Evolutionary conservation across 169 alveolate genomes (phyloP), one percentile per base, ranked within the genome.

Genomic region (Babesia ovata): DNA sequence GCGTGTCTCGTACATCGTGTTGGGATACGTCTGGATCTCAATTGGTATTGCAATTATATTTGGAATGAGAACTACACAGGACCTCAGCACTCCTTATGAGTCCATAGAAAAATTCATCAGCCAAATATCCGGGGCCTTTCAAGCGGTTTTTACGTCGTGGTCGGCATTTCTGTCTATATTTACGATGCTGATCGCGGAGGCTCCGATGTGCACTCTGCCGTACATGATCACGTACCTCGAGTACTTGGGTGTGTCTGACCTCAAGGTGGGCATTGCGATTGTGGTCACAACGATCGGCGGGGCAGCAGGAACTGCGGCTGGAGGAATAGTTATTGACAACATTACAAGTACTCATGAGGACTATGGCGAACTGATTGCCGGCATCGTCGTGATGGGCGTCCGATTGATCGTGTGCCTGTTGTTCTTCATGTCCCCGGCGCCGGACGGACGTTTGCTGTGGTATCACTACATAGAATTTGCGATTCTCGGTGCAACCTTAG

Each of bases 211-310:
- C 58, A 94, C 96, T 33, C 83, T 94, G 57, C 84, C 94, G 56
- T 95, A 93, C 84, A 93, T 92, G 84, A 91, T 95, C n/a, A 86
- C 93, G 95, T 92, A 87, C 84, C 81, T 94, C 56, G 97, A 95
- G 81, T 95, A 95, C 77, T 82, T 95, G 72, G 96, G 95, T 26
- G 83, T 95, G 70, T 63, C 93, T 28, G 94, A 94, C 71, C 65
- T 87, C 53, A 85, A 82, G 79, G 95, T 97, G 10, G 98, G 95
- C 24, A 28, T 91, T 39, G 87, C 93, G 57, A 78, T 87, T 26
- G 96, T 96, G 14, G 66, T 86, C 21, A 83, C 92, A 74, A 86
- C 94, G 14, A 70, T 92, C 39, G 98, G 97, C 24, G 91, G 95
- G 9, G 91, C 93, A 56, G 56, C 90, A 33, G 97, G 98, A 24